Percentiles rank a stretch among this genome's conserved stretches.
Evolutionary conservation across 129 eudicot genomes (phyloP).

Genomic region (Pittosporum tobira): DNA sequence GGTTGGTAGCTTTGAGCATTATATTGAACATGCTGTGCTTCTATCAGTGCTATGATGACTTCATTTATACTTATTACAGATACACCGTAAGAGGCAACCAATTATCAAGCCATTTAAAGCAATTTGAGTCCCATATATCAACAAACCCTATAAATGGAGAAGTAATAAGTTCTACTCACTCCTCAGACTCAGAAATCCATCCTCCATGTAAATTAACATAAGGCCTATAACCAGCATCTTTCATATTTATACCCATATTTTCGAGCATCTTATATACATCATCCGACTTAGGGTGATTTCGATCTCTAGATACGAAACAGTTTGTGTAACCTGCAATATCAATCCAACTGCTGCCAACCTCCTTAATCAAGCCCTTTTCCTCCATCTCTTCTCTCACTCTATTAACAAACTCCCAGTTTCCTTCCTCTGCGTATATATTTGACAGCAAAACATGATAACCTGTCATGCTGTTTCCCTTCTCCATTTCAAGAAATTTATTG

Average conservation of each 20-base stretch:
- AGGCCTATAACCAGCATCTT: slow-evolving; percentile 36
- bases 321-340: slow-evolving; percentile 38
- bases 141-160: neutral
- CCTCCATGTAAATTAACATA: slow-evolving; percentile 8
- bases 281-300: slow-evolving; percentile 30
- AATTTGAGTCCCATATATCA: neutral
- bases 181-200: slow-evolving; percentile 21
- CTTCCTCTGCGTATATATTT: slow-evolving; percentile 74
- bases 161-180: slow-evolving; percentile 3
- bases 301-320: slow-evolving; percentile 45
- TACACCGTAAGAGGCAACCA: neutral
- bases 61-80: neutral
- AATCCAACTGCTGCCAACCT: slow-evolving; percentile 78
- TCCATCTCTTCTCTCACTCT: slow-evolving; percentile 57
- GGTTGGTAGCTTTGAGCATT: neutral
- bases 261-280: slow-evolving; percentile 47
- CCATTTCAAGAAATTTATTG: slow-evolving; percentile 52
- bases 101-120: neutral
- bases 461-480: slow-evolving; percentile 25
- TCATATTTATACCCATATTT: slow-evolving; percentile 38
- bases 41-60: neutral
- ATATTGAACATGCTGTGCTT: neutral
- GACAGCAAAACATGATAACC: slow-evolving; percentile 74
- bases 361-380: slow-evolving; percentile 58
- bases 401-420: slow-evolving; percentile 65